Conservation (phyloP, 225 moss, liverwort and hornwort species). For the Straminergon stramineum region DNA sequence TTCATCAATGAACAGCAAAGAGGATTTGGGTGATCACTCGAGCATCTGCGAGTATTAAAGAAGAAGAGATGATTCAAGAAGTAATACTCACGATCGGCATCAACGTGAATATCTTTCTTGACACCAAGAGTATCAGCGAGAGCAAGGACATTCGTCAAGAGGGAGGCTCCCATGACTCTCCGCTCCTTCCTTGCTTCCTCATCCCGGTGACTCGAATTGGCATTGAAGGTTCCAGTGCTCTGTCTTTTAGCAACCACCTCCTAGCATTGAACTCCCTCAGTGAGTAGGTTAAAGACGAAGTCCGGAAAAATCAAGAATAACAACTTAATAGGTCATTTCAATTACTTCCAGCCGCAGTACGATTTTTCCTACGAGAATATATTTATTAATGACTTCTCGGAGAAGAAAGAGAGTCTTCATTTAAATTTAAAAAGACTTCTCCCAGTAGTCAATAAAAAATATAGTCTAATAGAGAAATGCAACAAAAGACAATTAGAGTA, state of each 20-base stretch:
- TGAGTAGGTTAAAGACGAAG: not conserved
- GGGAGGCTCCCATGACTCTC: conserved; percentile 41
- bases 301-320: not conserved
- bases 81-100: conserved; percentile 39
- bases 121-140: conserved; percentile 46
- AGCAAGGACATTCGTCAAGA: conserved; percentile 40
- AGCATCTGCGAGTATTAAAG: not conserved
- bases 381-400: not conserved
- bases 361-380: not conserved
- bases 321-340: not conserved
- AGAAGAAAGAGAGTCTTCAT: not conserved
- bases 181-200: conserved; percentile 51
- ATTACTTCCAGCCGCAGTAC: not conserved
- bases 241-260: conserved; percentile 7
- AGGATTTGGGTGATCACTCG: not conserved
- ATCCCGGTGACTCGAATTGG: conserved; percentile 24
- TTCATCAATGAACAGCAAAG: not conserved
- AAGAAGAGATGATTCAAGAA: not conserved
- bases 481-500: not conserved
- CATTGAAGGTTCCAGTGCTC: conserved; percentile 7
- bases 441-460: not conserved
- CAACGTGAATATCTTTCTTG: conserved; percentile 28
- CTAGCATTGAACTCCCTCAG: not conserved
- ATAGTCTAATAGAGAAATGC: not conserved
- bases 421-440: not conserved